A percentile compares a stretch with the other conserved stretches of the same genome.
Conservation (phyloP, 2,329 filamentous ascomycete species). For the Botryotinia globosa region DNA sequence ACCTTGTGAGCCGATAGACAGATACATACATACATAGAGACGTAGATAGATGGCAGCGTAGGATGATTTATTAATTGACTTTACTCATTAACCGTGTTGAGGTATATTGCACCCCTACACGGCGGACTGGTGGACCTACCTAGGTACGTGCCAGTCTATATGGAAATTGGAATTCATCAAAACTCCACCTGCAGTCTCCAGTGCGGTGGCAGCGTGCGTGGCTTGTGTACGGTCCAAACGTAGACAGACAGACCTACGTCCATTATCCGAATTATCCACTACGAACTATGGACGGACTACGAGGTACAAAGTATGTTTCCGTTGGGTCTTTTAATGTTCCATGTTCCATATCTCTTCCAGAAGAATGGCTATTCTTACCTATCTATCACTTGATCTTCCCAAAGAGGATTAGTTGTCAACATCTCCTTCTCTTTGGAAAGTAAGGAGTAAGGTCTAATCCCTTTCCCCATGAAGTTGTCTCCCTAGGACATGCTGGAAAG, state of each 20-base stretch:
- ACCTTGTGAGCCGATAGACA: neutral
- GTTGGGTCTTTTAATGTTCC: neutral
- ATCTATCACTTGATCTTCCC: neutral
- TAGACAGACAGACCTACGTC: neutral
- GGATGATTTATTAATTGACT: neutral
- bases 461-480: neutral
- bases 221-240: neutral
- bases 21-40: too few relatives aligned
- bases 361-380: neutral
- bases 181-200: neutral
- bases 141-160: neutral
- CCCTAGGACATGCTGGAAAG: neutral
- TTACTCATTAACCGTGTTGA: neutral
- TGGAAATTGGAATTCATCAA: neutral
- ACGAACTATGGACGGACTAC: neutral
- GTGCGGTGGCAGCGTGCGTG: constrained; percentile 10
- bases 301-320: neutral
- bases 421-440: neutral
- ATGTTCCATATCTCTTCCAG: constrained; percentile 11
- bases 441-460: neutral
- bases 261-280: constrained; percentile 1
- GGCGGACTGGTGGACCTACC: too few relatives aligned
- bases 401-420: neutral
- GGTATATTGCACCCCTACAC: neutral
- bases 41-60: neutral